Conservation (phyloP, 441 rosid species). For the Syzygium malaccense region DNA sequence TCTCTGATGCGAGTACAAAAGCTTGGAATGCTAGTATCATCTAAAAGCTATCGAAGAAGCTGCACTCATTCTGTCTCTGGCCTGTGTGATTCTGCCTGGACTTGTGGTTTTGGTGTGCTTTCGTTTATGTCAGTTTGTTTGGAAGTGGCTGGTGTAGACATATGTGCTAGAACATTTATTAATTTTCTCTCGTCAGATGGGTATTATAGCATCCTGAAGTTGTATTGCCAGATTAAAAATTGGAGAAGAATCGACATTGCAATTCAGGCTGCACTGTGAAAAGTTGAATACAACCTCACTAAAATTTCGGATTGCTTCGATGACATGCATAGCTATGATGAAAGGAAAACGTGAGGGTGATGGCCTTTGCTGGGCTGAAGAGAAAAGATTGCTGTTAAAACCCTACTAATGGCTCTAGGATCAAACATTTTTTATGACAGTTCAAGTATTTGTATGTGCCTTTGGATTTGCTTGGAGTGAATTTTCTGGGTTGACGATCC, state of each 20-base stretch:
- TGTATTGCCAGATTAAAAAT: not conserved
- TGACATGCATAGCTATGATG: not conserved
- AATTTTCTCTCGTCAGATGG: not conserved
- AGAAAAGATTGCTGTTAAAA: not conserved
- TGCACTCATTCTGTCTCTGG: not conserved
- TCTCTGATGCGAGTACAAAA: not conserved
- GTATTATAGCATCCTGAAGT: not conserved
- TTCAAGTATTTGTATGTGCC: not conserved
- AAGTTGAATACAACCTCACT: not conserved
- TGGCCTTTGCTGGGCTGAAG: not conserved
- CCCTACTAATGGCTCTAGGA: not conserved
- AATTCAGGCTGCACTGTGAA: not conserved
- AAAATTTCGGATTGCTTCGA: not conserved
- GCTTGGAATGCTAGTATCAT: not conserved
- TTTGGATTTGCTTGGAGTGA: not conserved
- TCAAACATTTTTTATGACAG: not conserved
- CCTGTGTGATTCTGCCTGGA: not conserved
- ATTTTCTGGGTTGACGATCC: not conserved
- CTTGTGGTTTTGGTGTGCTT: not conserved
- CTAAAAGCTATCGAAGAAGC: not conserved
- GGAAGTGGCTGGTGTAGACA: not conserved
- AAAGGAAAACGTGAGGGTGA: not conserved
- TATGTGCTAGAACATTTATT: not conserved
- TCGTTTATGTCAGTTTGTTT: not conserved
- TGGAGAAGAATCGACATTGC: not conserved